Evolutionary conservation across 371 early-diverging fungal genomes (phyloP), one percentile per base, ranked within the genome.

Genomic region (Hamiltosporidium tvaerminnensis): DNA sequence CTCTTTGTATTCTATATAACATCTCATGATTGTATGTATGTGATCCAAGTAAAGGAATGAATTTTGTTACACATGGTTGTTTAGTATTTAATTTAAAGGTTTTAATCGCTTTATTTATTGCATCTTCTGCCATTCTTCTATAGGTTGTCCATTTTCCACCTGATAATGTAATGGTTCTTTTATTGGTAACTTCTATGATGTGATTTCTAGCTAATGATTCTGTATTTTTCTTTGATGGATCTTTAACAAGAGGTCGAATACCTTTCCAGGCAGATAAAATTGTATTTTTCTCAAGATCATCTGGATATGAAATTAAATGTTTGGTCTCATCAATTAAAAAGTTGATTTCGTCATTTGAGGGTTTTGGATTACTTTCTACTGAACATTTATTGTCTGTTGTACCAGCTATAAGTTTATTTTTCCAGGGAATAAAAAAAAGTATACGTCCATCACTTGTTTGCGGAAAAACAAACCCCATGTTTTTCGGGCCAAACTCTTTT

Each of bases 101-200:
- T 61, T 83, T 73, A 39, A 94, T 83, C 12, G 94, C 94, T 61
- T 80, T 72, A 73, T 92, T 90, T 38, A 96, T 84, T 0, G 94
- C 87, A 69, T 96, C 92, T 70, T 90, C 83, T 32, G 96, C 96
- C 95, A 96, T 96, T 61, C 85, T 85, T 66, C 98, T 85, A 79
- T 90, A 96, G 0, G 94, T 96, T 0, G 96, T 97, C 98, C 98
- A 97, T 76, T 97, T 97, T 59, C 98, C 98, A 65, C 98, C 98
- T 16, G 95, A 87, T 71, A 97, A 86, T 3, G 95, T 91, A 63
- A 97, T 74, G 57, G 96, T 74, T 4, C 88, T 87, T 58, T 83
- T 82, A 35, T 83, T 78, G 52, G 85, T 85, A 47, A 86, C 87
- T 66, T 88, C 81, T 67, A 96, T 85, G 84, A 92, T 85, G 71